Percentiles rank a stretch among this genome's conserved stretches.
phyloP scores from a whole-genome alignment of 805 yeast genomes.

The Ogataea thermomethanolica region DNA sequence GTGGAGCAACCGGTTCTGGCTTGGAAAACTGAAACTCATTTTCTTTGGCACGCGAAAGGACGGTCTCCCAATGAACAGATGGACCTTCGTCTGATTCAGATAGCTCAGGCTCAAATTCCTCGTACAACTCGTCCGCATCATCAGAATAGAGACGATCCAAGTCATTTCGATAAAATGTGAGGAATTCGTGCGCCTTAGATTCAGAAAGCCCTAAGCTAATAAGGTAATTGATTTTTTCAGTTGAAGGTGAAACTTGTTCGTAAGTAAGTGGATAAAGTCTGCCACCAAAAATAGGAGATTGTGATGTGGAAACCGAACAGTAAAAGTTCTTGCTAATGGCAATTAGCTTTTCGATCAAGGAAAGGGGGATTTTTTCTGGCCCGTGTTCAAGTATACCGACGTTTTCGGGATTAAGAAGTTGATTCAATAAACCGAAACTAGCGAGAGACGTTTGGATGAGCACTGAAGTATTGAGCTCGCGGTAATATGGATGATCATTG shows the following conservation, averaged over 20 bases:
- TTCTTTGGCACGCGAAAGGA: slow-evolving; percentile 17
- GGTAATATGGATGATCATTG: slow-evolving; percentile 23
- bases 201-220: slow-evolving; percentile 30
- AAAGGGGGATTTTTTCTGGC: slow-evolving; percentile 32
- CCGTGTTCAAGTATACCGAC: slow-evolving; percentile 18
- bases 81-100: slow-evolving; percentile 12
- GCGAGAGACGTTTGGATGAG: slow-evolving; percentile 40
- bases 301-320: slow-evolving; percentile 35
- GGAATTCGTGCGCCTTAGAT: slow-evolving; percentile 30
- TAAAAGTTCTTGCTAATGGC: slow-evolving; percentile 42
- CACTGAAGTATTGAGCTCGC: slow-evolving; percentile 27
- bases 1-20: slow-evolving; percentile 35
- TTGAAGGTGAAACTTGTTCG: slow-evolving; percentile 41
- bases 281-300: slow-evolving; percentile 34
- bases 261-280: slow-evolving; percentile 36
- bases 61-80: slow-evolving; percentile 20
- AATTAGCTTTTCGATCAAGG: slow-evolving; percentile 44
- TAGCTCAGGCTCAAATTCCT: slow-evolving; percentile 31
- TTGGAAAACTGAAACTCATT: slow-evolving; percentile 21
- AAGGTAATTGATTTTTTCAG: slow-evolving; percentile 33
- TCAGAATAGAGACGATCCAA: slow-evolving; percentile 20
- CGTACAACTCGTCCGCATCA: slow-evolving; percentile 24
- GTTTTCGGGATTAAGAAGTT: slow-evolving; percentile 31
- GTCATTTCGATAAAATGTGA: slow-evolving; percentile 22
- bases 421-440: slow-evolving; percentile 38